phyloP scores from a whole-genome alignment of 371 early-diverging fungal species.

The Lichtheimia corymbifera region DNA sequence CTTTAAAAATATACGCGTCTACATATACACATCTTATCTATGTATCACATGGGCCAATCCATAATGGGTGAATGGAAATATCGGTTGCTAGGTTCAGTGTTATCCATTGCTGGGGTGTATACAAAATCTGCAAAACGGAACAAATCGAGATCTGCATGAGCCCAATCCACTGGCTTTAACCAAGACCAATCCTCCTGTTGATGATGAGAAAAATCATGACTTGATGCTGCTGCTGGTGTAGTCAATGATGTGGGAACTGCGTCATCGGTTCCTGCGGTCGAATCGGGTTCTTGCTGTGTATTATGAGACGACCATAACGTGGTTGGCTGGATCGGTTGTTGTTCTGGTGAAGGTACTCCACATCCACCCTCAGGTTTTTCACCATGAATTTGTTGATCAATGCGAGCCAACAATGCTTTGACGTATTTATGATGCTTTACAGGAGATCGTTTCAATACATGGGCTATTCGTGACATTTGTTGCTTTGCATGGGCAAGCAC shows the following conservation, averaged over 20 bases:
- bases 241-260: not conserved
- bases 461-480: slow-evolving; percentile 30
- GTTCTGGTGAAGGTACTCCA: not conserved
- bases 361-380: slow-evolving; percentile 5
- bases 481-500: slow-evolving; percentile 16
- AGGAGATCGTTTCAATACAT: slow-evolving; percentile 28
- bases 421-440: slow-evolving; percentile 46
- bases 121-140: slow-evolving; percentile 25
- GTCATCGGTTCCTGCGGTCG: not conserved
- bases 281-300: too few relatives aligned
- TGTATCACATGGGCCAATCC: not conserved
- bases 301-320: not conserved
- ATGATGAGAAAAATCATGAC: not conserved
- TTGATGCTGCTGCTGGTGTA: slow-evolving; percentile 6
- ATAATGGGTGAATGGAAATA: not conserved
- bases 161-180: slow-evolving; percentile 8
- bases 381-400: slow-evolving; percentile 16
- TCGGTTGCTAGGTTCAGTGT: not conserved
- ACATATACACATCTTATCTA: not conserved
- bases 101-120: slow-evolving; percentile 19
- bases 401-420: slow-evolving; percentile 22
- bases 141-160: slow-evolving; percentile 13
- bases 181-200: slow-evolving; percentile 13
- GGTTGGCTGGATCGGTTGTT: not conserved
- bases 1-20: too few relatives aligned